Conservation (phyloP, 352 stramenopile genomes). For the Phytophthora pinifolia region DNA sequence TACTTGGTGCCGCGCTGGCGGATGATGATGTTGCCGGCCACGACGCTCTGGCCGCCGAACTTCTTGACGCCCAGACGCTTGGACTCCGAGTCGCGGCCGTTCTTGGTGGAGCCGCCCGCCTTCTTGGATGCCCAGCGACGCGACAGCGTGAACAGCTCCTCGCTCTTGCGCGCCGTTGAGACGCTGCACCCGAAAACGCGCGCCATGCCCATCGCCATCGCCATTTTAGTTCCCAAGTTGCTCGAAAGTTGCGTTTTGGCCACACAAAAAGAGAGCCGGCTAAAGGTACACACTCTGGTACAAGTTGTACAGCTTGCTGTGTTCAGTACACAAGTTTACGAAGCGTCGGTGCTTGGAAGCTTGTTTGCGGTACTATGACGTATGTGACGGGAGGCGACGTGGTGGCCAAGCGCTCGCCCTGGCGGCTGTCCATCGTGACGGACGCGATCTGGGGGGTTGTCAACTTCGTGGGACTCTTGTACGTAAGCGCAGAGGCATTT, state of each 20-base stretch:
- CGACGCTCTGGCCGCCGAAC: slow-evolving; percentile 90
- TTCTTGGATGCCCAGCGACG: slow-evolving; percentile 94
- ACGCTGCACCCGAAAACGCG: slow-evolving; percentile 57
- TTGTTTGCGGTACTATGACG: too few relatives aligned
- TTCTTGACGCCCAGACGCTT: slow-evolving; percentile 98
- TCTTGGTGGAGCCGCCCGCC: slow-evolving; percentile 96
- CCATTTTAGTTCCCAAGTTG: slow-evolving; percentile 34
- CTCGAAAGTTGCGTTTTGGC: slow-evolving; percentile 8
- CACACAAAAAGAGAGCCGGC: slow-evolving; percentile 17
- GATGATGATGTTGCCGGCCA: slow-evolving; percentile 97
- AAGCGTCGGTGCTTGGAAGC: too few relatives aligned
- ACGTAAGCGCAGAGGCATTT: too few relatives aligned
- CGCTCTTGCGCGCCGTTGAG: slow-evolving; percentile 26
- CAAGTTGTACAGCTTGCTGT: not conserved
- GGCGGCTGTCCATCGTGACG: slow-evolving; percentile 67
- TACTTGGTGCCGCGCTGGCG: slow-evolving; percentile 97
- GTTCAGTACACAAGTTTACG: not conserved
- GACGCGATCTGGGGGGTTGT: slow-evolving; percentile 73
- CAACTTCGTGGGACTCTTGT: slow-evolving; percentile 82
- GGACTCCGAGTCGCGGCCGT: slow-evolving; percentile 96
- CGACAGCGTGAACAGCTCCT: slow-evolving; percentile 54
- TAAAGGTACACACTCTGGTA: not conserved
- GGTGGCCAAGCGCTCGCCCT: slow-evolving; percentile 64
- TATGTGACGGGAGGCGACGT: slow-evolving; percentile 66
- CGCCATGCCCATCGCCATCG: slow-evolving; percentile 76